These are phyloP conservation scores for Lophiostoma macrostomum DNA, from an alignment of 495 filamentous ascomycete genomes.

Conservation along the genomic window DNA sequence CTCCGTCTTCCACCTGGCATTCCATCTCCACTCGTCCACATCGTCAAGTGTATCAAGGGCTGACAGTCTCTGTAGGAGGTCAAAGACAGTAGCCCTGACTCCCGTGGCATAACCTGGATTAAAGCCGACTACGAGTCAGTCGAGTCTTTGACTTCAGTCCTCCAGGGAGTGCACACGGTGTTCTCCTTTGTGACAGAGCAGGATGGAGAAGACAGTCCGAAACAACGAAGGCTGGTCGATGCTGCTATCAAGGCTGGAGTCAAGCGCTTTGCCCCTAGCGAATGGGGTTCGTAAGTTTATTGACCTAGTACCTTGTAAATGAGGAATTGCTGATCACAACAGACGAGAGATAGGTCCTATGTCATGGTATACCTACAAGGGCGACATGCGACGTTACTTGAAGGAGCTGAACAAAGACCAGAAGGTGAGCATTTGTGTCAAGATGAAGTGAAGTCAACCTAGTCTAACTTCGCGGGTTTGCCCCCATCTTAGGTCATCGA, in stretches of 20 bases:
- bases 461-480: too few species aligned
- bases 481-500: conserved; percentile 49
- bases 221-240: conserved; percentile 46
- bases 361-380: conserved; percentile 53
- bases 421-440: conserved; percentile 38
- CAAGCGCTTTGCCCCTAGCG: conserved; percentile 28
- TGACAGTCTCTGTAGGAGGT: too few species aligned
- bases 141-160: too few species aligned
- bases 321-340: too few species aligned
- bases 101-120: conserved; percentile 38
- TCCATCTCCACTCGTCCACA: too few species aligned
- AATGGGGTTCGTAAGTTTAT: conserved; percentile 19
- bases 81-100: too few species aligned
- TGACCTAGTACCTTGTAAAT: too few species aligned
- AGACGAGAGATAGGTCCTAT: conserved; percentile 32
- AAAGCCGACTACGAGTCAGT: conserved; percentile 32
- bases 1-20: too few species aligned
- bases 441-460: background rate
- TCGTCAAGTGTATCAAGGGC: too few species aligned
- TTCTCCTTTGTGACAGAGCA: conserved; percentile 51
- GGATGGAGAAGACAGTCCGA: conserved; percentile 39
- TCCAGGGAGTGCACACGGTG: conserved; percentile 53
- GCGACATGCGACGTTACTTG: conserved; percentile 49
- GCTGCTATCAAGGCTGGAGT: conserved; percentile 26
- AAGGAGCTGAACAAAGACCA: conserved; percentile 49